Evolutionary conservation across 2,329 filamentous ascomycete species (phyloP), one percentile per base, ranked within the genome.

Genomic region (Fusarium sp.): DNA sequence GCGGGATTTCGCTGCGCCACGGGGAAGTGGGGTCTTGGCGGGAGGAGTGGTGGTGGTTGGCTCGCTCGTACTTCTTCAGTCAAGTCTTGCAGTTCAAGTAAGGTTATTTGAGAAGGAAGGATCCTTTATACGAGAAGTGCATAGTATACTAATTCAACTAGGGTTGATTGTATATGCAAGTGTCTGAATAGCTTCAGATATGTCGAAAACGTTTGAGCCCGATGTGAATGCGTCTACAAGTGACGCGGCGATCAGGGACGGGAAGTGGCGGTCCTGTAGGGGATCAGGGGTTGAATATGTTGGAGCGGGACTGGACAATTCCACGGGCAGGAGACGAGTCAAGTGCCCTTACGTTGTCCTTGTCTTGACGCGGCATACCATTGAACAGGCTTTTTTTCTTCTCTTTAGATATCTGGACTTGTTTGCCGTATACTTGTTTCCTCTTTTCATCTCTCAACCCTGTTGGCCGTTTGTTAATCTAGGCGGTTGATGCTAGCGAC

Each of bases 1-100:
- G 36, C 36, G 44, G 44, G 44, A 49, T 7, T 49, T 4, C 16
- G n/a, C 46, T 54, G 58, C 54, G 64, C 67, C 67, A 68, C 65
- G 58, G 62, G 58, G 58, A 65, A 65, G 53, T 49, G 46, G 62
- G 38, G 50, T 20, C 42, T 23, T 34, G 31, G 31, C 31, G 13
- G 11, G 14, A 33, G 6, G 27, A 20, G n/a, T 16, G 16, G 18
- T 16, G 16, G 18, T 6, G 49, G 10, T 61, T 56, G 31, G 42
- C 10, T 27, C 42, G 14, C 8, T 25, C 20, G 14, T 25, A 27
- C 14, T 27, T 27, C 13, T 27, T 46, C 42, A 46, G 23, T 10
- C 44, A 27, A 49, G 23, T 49, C 9, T 49, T 27, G 44, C 16
- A 31, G 29, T 31, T 31, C 11, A 31, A 31, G 29, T 49, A 49